phyloP scores from a whole-genome alignment of 768 basidiomycete species.

The Lentinula sp. region DNA sequence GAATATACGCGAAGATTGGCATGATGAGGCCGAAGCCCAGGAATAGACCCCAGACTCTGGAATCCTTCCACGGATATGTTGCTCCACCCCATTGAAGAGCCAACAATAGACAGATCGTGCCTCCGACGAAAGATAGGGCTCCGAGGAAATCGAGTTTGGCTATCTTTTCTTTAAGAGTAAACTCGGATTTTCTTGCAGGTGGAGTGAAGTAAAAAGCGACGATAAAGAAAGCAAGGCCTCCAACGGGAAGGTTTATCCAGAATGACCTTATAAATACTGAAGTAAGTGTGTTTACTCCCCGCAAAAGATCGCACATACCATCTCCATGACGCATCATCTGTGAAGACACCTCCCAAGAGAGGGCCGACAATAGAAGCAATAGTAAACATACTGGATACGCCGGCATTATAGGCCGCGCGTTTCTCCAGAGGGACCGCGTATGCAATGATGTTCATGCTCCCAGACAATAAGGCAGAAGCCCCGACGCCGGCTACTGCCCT shows the following conservation, averaged over 20 bases:
- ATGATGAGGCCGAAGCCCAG: slow-evolving; percentile 7
- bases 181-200: not conserved
- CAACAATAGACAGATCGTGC: slow-evolving; percentile 28
- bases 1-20: not conserved
- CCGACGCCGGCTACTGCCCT: slow-evolving; percentile 38
- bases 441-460: not conserved
- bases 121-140: slow-evolving; percentile 4
- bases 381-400: slow-evolving; percentile 26
- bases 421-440: slow-evolving; percentile 14
- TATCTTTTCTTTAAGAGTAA: slow-evolving; percentile 2
- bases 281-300: not conserved
- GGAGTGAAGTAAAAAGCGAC: slow-evolving; percentile 9
- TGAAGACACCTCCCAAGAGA: slow-evolving; percentile 23
- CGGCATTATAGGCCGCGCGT: slow-evolving; percentile 22
- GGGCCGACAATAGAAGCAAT: slow-evolving; percentile 14
- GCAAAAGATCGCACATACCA: not conserved
- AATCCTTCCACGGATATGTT: slow-evolving; percentile 29
- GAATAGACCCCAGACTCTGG: slow-evolving; percentile 10
- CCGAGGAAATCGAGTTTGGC: slow-evolving; percentile 6
- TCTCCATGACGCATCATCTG: slow-evolving; percentile 12
- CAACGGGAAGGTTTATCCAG: slow-evolving; percentile 14
- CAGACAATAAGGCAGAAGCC: slow-evolving; percentile 23
- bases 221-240: slow-evolving; percentile 11
- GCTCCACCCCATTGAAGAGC: slow-evolving; percentile 41
- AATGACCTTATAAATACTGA: not conserved